Evolutionary conservation across 2,329 filamentous ascomycete species (phyloP), one percentile per base, ranked within the genome.

Genomic region (Apiospora arundinis): DNA sequence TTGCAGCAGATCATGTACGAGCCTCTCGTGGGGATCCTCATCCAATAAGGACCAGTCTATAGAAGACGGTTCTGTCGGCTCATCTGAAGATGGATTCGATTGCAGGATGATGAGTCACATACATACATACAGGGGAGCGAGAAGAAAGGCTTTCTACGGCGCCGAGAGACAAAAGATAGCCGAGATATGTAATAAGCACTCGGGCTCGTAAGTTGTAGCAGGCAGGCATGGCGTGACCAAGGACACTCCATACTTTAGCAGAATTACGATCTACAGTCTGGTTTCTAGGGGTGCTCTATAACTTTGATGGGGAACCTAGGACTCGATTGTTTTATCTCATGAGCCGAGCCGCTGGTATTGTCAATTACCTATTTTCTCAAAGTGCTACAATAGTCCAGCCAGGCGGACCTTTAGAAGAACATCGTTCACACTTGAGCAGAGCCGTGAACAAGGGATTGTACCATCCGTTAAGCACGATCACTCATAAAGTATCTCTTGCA

Each of bases 101-200:
- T 63, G 56, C 56, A 63, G 56, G 21, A 37, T 63, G 32, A 63
- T 40, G 21, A 63, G 56, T 63, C 56, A 63, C 21, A 40, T 63
- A 63, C 21, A 40, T 63, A 63, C 56, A 14, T 40, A 4, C 28
- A 56, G 32, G 49, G 49, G 52, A 45, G 11, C 4, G 32, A 60
- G 6, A 18, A 18, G 32, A 63, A 32, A 40, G 56, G 32, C 4
- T n/a, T 5, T 63, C 56, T 23, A 40, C 32, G 16, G 14, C 32
- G 56, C 56, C 56, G 56, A 63, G 32, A 28, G 28, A 32, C 56
- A 28, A 18, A 40, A 63, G 56, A 18, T 40, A 28, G 52, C 28
- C 52, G 52, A 37, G 8, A 63, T n/a, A 40, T 63, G 56, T 28
- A 37, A n/a, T 5, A 9, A 32, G 32, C 32, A 63, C 40, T 18